Evolutionary conservation across 306 rosid species (phyloP).

Genomic region (Gleditsia sinensis): DNA sequence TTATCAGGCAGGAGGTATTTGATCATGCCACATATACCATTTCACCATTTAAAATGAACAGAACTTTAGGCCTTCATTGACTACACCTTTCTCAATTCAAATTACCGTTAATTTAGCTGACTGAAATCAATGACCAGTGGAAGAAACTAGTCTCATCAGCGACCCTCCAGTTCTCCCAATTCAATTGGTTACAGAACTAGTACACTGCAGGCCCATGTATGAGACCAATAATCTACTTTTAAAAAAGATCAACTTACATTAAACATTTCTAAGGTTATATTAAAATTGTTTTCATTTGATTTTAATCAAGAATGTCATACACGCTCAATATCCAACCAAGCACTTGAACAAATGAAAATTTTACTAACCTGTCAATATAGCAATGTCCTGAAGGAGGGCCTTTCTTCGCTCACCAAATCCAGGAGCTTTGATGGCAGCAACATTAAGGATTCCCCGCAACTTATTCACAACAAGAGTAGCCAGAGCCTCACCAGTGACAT

Average conservation of each 20-base stretch:
- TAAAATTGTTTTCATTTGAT: neutral
- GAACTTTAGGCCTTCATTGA: neutral
- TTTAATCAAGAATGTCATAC: neutral
- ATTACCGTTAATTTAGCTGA: neutral
- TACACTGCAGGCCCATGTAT: neutral
- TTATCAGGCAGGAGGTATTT: neutral
- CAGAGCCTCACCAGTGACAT: constrained; percentile 96
- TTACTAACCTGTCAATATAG: constrained; percentile 85
- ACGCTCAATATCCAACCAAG: constrained; percentile 1
- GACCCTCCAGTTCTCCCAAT: neutral
- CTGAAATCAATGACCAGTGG: neutral
- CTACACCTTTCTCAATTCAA: neutral
- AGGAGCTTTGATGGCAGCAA: constrained; percentile 98
- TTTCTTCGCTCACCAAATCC: constrained; percentile 92
- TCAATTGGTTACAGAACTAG: neutral
- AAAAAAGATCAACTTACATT: neutral
- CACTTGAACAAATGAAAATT: neutral
- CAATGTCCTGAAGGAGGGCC: constrained; percentile 95
- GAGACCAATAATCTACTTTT: neutral
- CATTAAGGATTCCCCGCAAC: constrained; percentile 90
- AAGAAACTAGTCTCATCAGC: neutral
- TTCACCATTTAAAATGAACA: neutral
- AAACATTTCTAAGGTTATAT: neutral
- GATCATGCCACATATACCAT: neutral
- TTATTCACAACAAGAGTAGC: constrained; percentile 99